Conservation (phyloP, 1,284 basidiomycete genomes). For the Cryptococcus neoformans region DNA sequence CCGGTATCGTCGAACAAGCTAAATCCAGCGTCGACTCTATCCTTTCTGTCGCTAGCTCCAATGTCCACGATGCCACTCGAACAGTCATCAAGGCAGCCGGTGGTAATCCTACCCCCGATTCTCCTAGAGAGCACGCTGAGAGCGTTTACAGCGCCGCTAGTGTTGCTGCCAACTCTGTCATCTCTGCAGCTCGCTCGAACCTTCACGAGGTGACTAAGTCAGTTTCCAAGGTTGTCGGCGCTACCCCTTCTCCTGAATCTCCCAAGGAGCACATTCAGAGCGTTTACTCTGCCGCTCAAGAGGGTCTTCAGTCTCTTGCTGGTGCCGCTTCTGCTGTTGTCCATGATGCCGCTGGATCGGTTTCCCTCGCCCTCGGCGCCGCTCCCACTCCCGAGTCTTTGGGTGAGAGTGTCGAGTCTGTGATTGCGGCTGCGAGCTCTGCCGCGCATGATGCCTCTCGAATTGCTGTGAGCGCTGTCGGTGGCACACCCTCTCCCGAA, state of each 20-base stretch:
- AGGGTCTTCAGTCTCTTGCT: constrained; percentile 10
- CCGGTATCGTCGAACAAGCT: constrained; percentile 14
- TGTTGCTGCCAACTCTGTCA: constrained; percentile 1
- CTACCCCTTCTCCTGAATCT: constrained; percentile 16
- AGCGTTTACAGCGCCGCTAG: constrained; percentile 13
- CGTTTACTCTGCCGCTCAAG: constrained; percentile 10
- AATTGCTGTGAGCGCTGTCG: constrained; percentile 12
- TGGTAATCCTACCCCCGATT: constrained; percentile 16
- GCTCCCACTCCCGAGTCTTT: constrained; percentile 26
- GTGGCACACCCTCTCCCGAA: constrained; percentile 27
- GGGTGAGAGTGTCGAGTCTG: constrained; percentile 19
- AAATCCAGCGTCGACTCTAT: constrained; percentile 12
- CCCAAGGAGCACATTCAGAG: constrained; percentile 14
- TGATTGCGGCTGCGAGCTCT: constrained; percentile 11
- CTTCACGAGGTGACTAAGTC: constrained; percentile 22
- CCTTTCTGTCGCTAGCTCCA: constrained; percentile 7
- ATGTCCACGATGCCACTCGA: constrained; percentile 18
- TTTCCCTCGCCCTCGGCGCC: constrained; percentile 20
- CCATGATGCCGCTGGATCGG: constrained; percentile 29
- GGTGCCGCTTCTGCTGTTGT: constrained; percentile 10
- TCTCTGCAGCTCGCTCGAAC: constrained; percentile 1
- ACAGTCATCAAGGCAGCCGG: constrained; percentile 10
- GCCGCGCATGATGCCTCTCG: constrained; percentile 17
- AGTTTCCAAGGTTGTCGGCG: constrained; percentile 19
- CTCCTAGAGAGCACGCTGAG: constrained; percentile 12